Conservation (phyloP, 2,329 filamentous ascomycete species). For the Talaromyces sp. region DNA sequence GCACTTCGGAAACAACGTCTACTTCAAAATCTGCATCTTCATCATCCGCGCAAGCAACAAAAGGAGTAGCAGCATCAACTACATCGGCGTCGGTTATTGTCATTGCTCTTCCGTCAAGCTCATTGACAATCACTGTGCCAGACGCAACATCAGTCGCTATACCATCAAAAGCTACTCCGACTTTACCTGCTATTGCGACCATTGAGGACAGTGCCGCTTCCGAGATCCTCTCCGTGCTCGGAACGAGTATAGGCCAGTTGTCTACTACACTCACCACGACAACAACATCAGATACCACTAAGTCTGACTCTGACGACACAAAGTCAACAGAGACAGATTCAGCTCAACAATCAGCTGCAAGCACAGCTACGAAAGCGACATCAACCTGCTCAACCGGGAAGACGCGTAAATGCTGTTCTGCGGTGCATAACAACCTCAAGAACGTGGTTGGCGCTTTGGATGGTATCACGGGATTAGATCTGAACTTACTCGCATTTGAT, state of each 20-base stretch:
- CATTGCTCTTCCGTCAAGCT: conserved; percentile 6
- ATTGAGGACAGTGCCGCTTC: conserved; percentile 2
- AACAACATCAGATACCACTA: not conserved
- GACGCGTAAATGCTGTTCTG: conserved; percentile 14
- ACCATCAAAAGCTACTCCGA: not conserved
- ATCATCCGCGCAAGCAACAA: not conserved
- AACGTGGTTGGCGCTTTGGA: not conserved
- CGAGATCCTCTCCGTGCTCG: not conserved
- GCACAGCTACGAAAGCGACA: not conserved
- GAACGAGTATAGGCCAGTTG: not conserved
- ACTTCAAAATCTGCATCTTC: not conserved
- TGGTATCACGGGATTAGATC: conserved; percentile 4
- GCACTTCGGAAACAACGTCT: not conserved
- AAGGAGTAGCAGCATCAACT: not conserved
- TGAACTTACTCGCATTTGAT: not conserved
- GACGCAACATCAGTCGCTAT: conserved; percentile 4
- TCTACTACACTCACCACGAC: not conserved
- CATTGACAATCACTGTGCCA: conserved; percentile 7
- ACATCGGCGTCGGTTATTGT: conserved; percentile 7
- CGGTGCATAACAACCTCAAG: conserved; percentile 6
- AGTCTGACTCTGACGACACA: not conserved
- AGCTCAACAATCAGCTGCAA: not conserved
- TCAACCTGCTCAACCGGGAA: conserved; percentile 1
- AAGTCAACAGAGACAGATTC: not conserved
- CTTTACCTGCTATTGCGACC: not conserved